A percentile compares a stretch with the other conserved stretches of the same genome.
These are phyloP conservation scores for Puccinia coronata DNA, from an alignment of 1,284 basidiomycete genomes.

Conservation along the genomic window DNA sequence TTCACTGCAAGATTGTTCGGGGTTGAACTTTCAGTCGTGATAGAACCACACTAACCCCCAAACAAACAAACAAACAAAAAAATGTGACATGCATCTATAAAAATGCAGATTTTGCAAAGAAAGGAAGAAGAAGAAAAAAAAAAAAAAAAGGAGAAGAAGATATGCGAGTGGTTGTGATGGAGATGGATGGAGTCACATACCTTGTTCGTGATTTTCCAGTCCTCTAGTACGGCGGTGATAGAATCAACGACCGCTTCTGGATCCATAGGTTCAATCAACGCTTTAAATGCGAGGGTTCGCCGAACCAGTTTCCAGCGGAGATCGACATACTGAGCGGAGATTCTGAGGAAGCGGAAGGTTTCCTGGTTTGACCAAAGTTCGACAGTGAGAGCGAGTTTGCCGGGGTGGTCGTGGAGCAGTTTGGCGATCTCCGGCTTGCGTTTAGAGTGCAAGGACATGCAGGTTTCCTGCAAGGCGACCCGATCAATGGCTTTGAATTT, in stretches of 20 bases:
- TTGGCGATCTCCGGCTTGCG: background rate
- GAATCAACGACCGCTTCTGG: background rate
- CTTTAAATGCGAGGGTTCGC: background rate
- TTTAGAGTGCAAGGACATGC: background rate
- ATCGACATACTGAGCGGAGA: background rate
- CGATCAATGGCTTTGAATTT: background rate
- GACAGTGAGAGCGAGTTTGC: background rate
- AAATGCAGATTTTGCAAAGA: background rate
- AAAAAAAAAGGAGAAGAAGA: too few relatives aligned
- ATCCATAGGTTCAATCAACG: background rate
- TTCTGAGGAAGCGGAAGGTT: background rate
- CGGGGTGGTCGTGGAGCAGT: background rate
- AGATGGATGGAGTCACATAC: background rate
- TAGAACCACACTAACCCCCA: constrained; percentile 10
- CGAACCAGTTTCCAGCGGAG: background rate
- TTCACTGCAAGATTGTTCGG: constrained; percentile 19
- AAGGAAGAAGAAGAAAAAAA: background rate
- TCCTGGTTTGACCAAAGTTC: background rate
- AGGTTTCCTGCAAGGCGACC: background rate
- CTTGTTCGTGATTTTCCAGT: constrained; percentile 9
- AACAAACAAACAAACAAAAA: background rate
- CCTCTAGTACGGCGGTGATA: background rate
- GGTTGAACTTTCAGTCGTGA: constrained; percentile 8
- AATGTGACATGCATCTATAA: background rate
- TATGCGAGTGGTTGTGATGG: too few relatives aligned